These are phyloP conservation scores for Amanita jacksonii DNA, from an alignment of 768 basidiomycete genomes.

Conservation along the genomic window DNA sequence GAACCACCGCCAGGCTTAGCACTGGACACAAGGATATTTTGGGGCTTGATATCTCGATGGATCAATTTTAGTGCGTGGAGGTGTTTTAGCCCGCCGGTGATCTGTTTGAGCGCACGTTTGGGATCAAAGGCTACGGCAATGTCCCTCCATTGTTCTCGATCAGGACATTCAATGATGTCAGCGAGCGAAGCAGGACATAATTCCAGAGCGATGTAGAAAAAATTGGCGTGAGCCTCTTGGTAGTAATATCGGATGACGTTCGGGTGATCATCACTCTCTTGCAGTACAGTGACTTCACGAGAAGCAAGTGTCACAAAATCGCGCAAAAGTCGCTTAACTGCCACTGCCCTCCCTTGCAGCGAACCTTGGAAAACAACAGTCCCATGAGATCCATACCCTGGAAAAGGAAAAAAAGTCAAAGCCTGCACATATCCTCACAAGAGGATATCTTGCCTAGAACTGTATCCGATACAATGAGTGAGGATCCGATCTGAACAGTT, in stretches of 20 bases:
- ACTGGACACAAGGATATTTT: slow-evolving; percentile 86
- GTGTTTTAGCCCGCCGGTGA: slow-evolving; percentile 81
- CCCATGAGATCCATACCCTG: slow-evolving; percentile 93
- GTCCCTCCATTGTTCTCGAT: slow-evolving; percentile 59
- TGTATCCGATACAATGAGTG: slow-evolving; percentile 62
- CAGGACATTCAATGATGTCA: slow-evolving; percentile 76
- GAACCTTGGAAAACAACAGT: slow-evolving; percentile 93
- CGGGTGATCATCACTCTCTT: slow-evolving; percentile 96
- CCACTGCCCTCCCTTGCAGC: slow-evolving; percentile 94
- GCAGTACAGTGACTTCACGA: slow-evolving; percentile 88
- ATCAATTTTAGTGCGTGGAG: slow-evolving; percentile 91
- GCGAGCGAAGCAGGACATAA: slow-evolving; percentile 86
- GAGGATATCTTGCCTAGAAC: slow-evolving; percentile 55
- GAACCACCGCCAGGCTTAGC: slow-evolving; percentile 42
- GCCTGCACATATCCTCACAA: background rate
- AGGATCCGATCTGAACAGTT: slow-evolving; percentile 25
- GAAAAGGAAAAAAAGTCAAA: slow-evolving; percentile 6
- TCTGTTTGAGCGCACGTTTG: slow-evolving; percentile 80
- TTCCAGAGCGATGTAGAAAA: slow-evolving; percentile 96
- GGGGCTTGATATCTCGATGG: slow-evolving; percentile 98
- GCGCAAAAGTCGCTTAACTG: slow-evolving; percentile 92
- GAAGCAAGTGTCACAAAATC: slow-evolving; percentile 93
- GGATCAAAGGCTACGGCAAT: slow-evolving; percentile 74
- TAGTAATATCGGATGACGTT: slow-evolving; percentile 99
- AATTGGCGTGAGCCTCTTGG: slow-evolving; percentile 88